Evolutionary conservation across 2,329 filamentous ascomycete species (phyloP), one percentile per base, ranked within the genome.

Genomic region (Trichoderma sp.): DNA sequence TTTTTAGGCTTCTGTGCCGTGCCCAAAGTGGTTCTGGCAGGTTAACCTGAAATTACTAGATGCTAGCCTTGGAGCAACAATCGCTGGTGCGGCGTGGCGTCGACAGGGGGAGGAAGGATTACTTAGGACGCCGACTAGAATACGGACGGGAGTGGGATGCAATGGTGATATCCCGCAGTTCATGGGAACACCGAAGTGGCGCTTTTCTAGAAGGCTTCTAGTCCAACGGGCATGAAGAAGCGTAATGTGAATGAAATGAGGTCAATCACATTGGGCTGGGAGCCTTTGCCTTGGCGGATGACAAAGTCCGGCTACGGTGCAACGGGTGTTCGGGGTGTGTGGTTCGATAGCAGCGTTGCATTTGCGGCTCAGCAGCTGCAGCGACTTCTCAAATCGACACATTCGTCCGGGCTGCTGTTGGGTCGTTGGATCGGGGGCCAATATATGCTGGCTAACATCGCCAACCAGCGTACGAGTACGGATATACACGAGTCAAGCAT

Each of bases 181-280:
- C 41, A 33, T 33, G 65, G 65, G 33, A 56, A 33, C 27, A 12
- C 41, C 41, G 65, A 67, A 33, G 41, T 16, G 65, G 65, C 65
- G 41, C 63, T 24, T 53, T 64, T 72, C 69, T 53, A 72, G 69
- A 72, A 72, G 69, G 29, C 41, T 72, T 72, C 69, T 72, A 64
- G 69, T 59, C 38, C 59, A 35, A 33, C 38, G 59, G 59, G 69
- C 69, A 72, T 72, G 69, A 72, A 53, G 16, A n/a, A 63, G 67
- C 29, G 59, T 14, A 72, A 72, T 72, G 59, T 72, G 69, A 63
- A 31, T 72, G 69, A 72, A 72, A 64, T 72, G 69, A 72, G 59
- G 38, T 27, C 29, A 72, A 64, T 72, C 56, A 72, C 69, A 6
- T 18, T 4, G 35, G n/a, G 38, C n/a, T 50, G 35, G 35, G 27